A percentile compares a stretch with the other conserved stretches of the same genome.
Evolutionary conservation across 495 filamentous ascomycete species (phyloP).

Genomic region (Pyrenula aspistea): DNA sequence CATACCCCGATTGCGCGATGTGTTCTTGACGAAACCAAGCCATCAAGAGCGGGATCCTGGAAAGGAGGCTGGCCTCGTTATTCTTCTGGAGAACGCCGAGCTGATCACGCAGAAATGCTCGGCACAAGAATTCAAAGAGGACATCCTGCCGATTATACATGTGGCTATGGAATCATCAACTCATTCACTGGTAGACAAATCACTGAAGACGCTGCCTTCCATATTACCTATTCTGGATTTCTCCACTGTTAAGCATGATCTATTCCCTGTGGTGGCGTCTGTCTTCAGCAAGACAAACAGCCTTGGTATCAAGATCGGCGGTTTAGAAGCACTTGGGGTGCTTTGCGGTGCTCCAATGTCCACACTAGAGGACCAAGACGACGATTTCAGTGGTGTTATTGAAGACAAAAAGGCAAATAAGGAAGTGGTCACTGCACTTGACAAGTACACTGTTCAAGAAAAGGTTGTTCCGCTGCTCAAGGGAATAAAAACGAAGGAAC

Average conservation of each 20-base stretch:
- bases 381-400: constrained; percentile 61
- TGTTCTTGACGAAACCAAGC: constrained; percentile 49
- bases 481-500: constrained; percentile 94
- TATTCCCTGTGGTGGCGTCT: constrained; percentile 79
- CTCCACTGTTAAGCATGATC: constrained; percentile 86
- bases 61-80: constrained; percentile 81
- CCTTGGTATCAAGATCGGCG: constrained; percentile 84
- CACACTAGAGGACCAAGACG: constrained; percentile 28
- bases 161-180: constrained; percentile 77
- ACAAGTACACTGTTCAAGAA: constrained; percentile 96
- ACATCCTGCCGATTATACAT: constrained; percentile 75
- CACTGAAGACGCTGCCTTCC: constrained; percentile 58
- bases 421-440: constrained; percentile 61
- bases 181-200: constrained; percentile 75
- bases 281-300: constrained; percentile 90
- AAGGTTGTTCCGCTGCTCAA: constrained; percentile 85
- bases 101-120: constrained; percentile 67
- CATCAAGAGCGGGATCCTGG: constrained; percentile 61
- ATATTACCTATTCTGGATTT: constrained; percentile 82
- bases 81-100: constrained; percentile 70
- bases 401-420: constrained; percentile 38
- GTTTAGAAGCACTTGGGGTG: constrained; percentile 76
- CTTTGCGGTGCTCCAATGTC: constrained; percentile 64
- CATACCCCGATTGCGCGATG: constrained; percentile 69
- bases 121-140: constrained; percentile 90